phyloP scores from a whole-genome alignment of 164 flowering plant species.

The Vitis labrusca region DNA sequence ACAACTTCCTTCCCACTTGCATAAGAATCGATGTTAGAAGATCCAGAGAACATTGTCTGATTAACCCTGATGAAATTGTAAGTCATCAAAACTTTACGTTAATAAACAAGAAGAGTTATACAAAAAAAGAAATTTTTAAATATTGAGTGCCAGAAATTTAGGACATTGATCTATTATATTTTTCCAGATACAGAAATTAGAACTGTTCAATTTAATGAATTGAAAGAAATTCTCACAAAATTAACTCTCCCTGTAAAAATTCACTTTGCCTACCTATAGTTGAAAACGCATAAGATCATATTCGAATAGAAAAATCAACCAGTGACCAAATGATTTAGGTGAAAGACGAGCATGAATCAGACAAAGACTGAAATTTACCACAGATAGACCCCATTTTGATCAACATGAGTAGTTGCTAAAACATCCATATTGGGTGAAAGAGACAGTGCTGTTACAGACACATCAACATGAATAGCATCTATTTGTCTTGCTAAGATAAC shows the following conservation, averaged over 20 bases:
- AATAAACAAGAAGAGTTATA: not conserved
- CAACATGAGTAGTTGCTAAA: conserved; percentile 93
- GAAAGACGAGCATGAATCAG: not conserved
- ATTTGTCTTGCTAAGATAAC: conserved; percentile 87
- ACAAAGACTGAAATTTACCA: conserved; percentile 51
- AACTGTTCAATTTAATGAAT: not conserved
- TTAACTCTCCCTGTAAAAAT: not conserved
- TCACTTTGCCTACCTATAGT: not conserved
- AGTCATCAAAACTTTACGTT: not conserved
- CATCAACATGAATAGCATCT: conserved; percentile 84
- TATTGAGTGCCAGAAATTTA: not conserved
- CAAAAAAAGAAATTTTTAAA: not conserved
- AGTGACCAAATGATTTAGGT: not conserved
- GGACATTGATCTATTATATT: not conserved
- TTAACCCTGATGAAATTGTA: conserved; percentile 62
- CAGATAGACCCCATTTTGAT: conserved; percentile 88
- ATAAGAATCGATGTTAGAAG: conserved; percentile 49
- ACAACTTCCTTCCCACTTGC: conserved; percentile 81
- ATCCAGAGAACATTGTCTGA: conserved; percentile 84
- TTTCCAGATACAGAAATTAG: not conserved
- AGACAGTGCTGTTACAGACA: conserved; percentile 79
- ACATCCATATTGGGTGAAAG: conserved; percentile 95
- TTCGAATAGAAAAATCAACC: not conserved
- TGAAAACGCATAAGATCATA: no score
- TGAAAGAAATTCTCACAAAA: not conserved